Evolutionary conservation across 768 basidiomycete genomes (phyloP), one percentile per base, ranked within the genome.

Genomic region (Mycena crocata): DNA sequence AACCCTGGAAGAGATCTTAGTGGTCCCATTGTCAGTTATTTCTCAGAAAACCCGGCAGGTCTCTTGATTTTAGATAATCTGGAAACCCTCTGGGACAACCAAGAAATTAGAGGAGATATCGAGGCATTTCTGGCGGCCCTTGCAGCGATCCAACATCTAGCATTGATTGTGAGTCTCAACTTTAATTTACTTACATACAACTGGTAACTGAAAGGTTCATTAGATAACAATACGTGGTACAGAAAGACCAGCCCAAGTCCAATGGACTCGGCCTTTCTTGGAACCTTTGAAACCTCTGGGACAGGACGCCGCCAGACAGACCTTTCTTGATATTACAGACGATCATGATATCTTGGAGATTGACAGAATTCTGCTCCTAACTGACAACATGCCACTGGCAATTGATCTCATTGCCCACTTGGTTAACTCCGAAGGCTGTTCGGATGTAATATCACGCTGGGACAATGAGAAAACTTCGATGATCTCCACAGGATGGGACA

Each of bases 161-260:
- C 50, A 26, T 12, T 62, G 21, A 51, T 61, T 30, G 59, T 61
- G 4, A n/a, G n/a, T n/a, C n/a, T n/a, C n/a, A n/a, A n/a, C n/a
- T n/a, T 48, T 12, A 1, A 15, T 13, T 15, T 34, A n/a, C n/a
- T n/a, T n/a, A 9, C 5, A 50, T 1, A 30, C 5, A 7, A 19
- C 2, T 42, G n/a, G n/a, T n/a, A n/a, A n/a, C n/a, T n/a, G n/a
- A n/a, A n/a, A n/a, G n/a, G n/a, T n/a, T 35, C 8, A n/a, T n/a
- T 17, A 62, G 60, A 35, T 62, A n/a, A 62, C 60, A 15, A 62
- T 62, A 51, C 40, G 60, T 26, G 60, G 60, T 8, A 30, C 50
- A 8, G 59, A 51, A 9, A 14, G 40, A 7, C 49, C 59, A 1
- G 39, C 59, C 21, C 40, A 39, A 23, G 58, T 51, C 7, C 6